Base-by-base conservation (phyloP, 1,284 basidiomycete genomes). In the Fistulinella cinereoalba region DNA sequence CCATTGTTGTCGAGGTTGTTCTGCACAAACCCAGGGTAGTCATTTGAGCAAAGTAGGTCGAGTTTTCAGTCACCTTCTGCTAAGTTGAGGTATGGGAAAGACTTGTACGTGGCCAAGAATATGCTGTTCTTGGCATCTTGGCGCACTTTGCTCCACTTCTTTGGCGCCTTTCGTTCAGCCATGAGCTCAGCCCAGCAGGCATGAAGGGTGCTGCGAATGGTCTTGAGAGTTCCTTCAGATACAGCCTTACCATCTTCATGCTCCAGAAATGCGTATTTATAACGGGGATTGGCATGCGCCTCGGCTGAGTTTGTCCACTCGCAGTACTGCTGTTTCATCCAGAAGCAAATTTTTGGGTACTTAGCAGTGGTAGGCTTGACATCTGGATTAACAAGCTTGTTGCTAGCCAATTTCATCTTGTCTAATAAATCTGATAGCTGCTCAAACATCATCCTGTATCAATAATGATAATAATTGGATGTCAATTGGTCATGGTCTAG, bases 41-140 rank as follows among this genome's bases (percentile, higher is more conserved):
- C 31, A 0, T 15, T 1, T 2, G 25, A 41, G 13, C 51, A 52
- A 0, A 52, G 25, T 2, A 21, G 12, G 0, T 52, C 28, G 0
- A 50, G 4, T 31, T 52, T 52, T 44, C 44, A 52, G 29, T 5
- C 13, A 15, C n/a, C n/a, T 15, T 52, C 24, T 0, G n/a, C 32
- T 0, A 53, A 46, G 10, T 43, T 13, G 3, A 52, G 32, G 15
- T 43, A 41, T 0, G 41, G 40, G n/a, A 41, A 53, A 0, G 19
- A 4, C 15, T 42, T 44, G 19, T 51, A 52, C 1, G 22, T 7
- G 2, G n/a, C 1, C 6, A 13, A 9, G 6, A 16, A 39, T 1
- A 51, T 12, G 2, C 38, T 0, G 0, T 52, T 33, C 10, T 43
- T 52, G 0, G 29, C 34, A 3, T 41, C 41, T 4, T 41, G 7